Percentiles rank a stretch among this genome's conserved stretches.
Evolutionary conservation across 371 early-diverging fungal genomes (phyloP).

Genomic region (Nematocida ironsii): DNA sequence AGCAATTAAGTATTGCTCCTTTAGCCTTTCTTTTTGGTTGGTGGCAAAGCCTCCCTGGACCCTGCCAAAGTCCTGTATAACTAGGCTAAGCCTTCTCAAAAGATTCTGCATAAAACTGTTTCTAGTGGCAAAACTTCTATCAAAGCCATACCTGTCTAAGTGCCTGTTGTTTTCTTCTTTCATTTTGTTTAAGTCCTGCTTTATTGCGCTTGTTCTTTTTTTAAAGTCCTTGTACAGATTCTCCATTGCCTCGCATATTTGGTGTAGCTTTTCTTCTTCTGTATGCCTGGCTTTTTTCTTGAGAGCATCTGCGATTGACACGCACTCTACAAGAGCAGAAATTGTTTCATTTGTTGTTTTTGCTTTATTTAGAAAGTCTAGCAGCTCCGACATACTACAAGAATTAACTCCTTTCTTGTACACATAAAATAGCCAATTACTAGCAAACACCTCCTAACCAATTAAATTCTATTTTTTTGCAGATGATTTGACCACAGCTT

Average conservation of each 20-base stretch:
- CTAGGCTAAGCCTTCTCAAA: conserved; percentile 19
- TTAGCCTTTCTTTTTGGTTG: conserved; percentile 64
- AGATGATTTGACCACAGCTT: too few relatives aligned
- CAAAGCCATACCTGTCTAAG: conserved; percentile 25
- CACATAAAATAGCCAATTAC: conserved; percentile 1
- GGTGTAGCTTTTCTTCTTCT: not conserved
- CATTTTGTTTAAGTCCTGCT: conserved; percentile 20
- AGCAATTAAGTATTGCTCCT: conserved; percentile 66
- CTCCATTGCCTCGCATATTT: conserved; percentile 33
- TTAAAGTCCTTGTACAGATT: conserved; percentile 48
- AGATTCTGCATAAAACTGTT: conserved; percentile 44
- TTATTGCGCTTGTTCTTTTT: not conserved
- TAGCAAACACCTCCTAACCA: not conserved
- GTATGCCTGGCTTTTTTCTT: conserved; percentile 8
- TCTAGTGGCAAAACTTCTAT: conserved; percentile 41
- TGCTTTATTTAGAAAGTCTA: conserved; percentile 56
- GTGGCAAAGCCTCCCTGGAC: conserved; percentile 46
- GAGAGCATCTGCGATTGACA: conserved; percentile 32
- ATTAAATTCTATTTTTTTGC: not conserved
- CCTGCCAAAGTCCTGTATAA: conserved; percentile 50
- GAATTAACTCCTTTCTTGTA: conserved; percentile 34
- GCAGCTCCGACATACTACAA: conserved; percentile 23
- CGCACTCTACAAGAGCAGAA: conserved; percentile 40
- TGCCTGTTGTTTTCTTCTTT: conserved; percentile 40
- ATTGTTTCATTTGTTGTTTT: conserved; percentile 52